Base-by-base conservation (phyloP, 768 basidiomycete species). In the Pleurotus salmoneostramineus region DNA sequence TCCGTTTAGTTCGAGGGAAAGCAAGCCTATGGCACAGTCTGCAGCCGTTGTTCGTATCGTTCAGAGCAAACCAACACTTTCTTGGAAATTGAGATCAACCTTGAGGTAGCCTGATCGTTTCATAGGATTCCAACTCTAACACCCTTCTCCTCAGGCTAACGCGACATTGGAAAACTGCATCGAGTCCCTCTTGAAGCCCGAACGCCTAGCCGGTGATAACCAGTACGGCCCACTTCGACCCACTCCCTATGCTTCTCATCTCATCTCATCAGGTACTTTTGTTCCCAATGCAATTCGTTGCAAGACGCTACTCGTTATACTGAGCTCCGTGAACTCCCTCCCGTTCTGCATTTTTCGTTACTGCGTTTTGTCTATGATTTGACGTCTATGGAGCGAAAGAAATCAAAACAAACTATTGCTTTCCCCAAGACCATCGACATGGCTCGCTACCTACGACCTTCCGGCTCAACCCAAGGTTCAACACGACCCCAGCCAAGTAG, bases 311-410 rank as follows among this genome's bases (percentile, higher is more conserved):
- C 81, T 14, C 85, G 96, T 6, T 86, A 87, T 62, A 87, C 86
- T 1, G 80, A 87, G 63, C 71, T 96, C 11, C 78, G 77, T 27
- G 68, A 78, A 54, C 79, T 97, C 4, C 96, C 96, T 1, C 92
- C 93, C 0, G 88, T 95, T 5, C 78, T 98, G 2, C 93, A 98
- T 70, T 88, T 98, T 64, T 94, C 94, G 17, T 72, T 98, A 52
- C 81, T 96, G 57, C 91, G 96, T n/a, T 98, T 98, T 71, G 85
- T 92, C 32, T 98, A 89, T 64, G 92, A 95, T 71, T 63, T 87
- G 35, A 72, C 83, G 21, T 84, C 87, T 0, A 83, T 88, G 79
- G 85, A 89, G 63, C 84, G 96, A 61, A 91, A 87, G 71, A 98
- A 98, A 73, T 88, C 87, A 55, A 94, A 94, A 69, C 81, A 91